Base-by-base conservation (phyloP, 176 grass and related monocot genomes). In the Oryza brachyantha region DNA sequence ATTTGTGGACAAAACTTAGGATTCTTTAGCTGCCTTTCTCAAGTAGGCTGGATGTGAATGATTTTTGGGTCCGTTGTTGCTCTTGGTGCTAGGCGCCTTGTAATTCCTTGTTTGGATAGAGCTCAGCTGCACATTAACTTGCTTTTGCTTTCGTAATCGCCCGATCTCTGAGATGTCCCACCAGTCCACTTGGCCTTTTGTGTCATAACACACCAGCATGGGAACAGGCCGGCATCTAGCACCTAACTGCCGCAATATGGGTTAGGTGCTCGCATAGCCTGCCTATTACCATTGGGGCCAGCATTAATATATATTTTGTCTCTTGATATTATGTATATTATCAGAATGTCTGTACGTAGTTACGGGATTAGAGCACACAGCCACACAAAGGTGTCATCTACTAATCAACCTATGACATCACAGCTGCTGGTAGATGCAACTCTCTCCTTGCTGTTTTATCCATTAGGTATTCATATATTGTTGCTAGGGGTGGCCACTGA, bases 41-140 rank as follows among this genome's bases (percentile, higher is more conserved):
- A 83, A 28, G 19, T 73, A 55, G 13, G 5, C 28, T 60, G n/a
- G n/a, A 37, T 82, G 29, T 29, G 36, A 79, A 55, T 67, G 43
- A 39, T 66, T 43, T 66, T 83, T 27, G 3, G 21, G 54, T 6
- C 3, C 7, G 24, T 57, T 57, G 52, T 57, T 57, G n/a, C 8
- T 8, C n/a, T 57, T 57, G 8, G 8, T 57, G 21, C 52, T 57
- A 57, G 52, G 52, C 7, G 2, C 19, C 48, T 21, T 52, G 39
- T 52, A 57, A 57, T 8, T 5, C 21, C 52, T 24, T 22, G 22
- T 57, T 57, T 57, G 52, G 5, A 24, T 57, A 57, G 52, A 57
- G 8, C 52, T 57, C 52, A 57, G 7, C 8, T 57, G 52, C 8
- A 24, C n/a, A 11, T 8, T 57, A 57, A 57, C 21, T 22, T 57